phyloP scores from a whole-genome alignment of 441 rosid species.

The Euphorbia corollata region DNA sequence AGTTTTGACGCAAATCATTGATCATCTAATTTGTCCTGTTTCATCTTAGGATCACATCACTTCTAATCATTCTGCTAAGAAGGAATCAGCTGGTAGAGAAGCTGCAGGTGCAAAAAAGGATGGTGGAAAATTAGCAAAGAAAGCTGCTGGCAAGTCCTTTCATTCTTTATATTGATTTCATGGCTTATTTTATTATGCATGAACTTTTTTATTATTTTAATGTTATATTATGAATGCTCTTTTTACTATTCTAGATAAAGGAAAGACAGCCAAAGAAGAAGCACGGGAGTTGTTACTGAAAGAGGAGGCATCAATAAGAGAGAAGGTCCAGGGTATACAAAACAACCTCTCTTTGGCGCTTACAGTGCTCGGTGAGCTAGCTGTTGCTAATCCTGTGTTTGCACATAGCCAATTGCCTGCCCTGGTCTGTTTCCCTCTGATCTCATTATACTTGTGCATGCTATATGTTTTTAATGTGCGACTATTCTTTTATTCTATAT shows the following conservation, averaged over 20 bases:
- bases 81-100: conserved; percentile 56
- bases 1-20: conserved; percentile 5
- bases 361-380: conserved; percentile 82
- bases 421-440: conserved; percentile 52
- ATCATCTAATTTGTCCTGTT: conserved; percentile 3
- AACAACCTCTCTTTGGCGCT: conserved; percentile 67
- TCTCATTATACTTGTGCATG: conserved; percentile 10
- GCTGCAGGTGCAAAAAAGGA: conserved; percentile 50
- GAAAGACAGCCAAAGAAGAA: conserved; percentile 93
- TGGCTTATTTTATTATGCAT: conserved; percentile 11
- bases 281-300: conserved; percentile 85
- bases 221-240: conserved; percentile 2
- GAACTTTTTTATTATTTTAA: background rate
- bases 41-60: conserved; percentile 35
- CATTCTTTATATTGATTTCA: conserved; percentile 12
- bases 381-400: conserved; percentile 81
- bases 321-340: conserved; percentile 59
- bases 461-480: background rate
- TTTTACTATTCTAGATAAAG: conserved; percentile 54
- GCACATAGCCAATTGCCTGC: conserved; percentile 93
- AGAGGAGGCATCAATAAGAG: conserved; percentile 82
- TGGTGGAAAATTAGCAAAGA: conserved; percentile 56
- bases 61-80: conserved; percentile 55
- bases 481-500: background rate
- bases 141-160: conserved; percentile 45